Percentiles rank a stretch among this genome's conserved stretches.
These are phyloP conservation scores for Micromonas pusilla DNA, from an alignment of 139 green algal genomes.

Conservation along the genomic window DNA sequence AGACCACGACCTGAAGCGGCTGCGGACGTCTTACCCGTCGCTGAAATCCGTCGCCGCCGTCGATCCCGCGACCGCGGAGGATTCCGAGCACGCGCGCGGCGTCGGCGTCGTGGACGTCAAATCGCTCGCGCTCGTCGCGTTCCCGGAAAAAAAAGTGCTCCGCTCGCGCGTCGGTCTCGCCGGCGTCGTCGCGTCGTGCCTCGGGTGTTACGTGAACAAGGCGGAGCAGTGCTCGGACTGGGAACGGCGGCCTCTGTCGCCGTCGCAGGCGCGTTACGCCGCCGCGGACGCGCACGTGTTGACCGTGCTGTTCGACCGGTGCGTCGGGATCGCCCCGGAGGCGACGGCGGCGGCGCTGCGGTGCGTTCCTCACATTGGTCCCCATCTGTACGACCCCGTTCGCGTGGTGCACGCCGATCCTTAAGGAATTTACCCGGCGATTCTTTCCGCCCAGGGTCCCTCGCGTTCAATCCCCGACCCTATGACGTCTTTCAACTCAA, in stretches of 20 bases:
- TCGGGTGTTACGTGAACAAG: slow-evolving; percentile 47
- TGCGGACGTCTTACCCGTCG: slow-evolving; percentile 6
- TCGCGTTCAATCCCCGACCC: too few relatives aligned
- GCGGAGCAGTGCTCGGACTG: slow-evolving; percentile 49
- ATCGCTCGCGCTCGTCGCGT: not conserved
- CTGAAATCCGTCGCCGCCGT: too few relatives aligned
- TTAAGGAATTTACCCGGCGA: too few relatives aligned
- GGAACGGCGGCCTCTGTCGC: slow-evolving; percentile 40
- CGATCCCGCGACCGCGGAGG: too few relatives aligned
- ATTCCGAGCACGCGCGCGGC: not conserved
- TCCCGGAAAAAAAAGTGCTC: not conserved
- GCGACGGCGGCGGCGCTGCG: not conserved
- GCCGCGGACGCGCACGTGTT: slow-evolving; percentile 39
- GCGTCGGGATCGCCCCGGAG: not conserved
- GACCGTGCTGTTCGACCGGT: slow-evolving; percentile 9
- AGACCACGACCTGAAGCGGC: slow-evolving; percentile 6
- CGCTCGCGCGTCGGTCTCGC: not conserved
- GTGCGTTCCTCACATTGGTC: too few relatives aligned
- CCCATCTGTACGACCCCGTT: too few relatives aligned
- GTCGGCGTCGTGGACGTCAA: slow-evolving; percentile 9
- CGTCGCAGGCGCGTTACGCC: slow-evolving; percentile 49
- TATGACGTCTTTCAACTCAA: too few relatives aligned
- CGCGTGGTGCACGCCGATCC: too few relatives aligned
- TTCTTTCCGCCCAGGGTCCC: too few relatives aligned
- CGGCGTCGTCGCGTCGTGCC: not conserved